A percentile compares a stretch with the other conserved stretches of the same genome.
phyloP scores from a whole-genome alignment of 1,284 basidiomycete species.

The Sanguinoderma infundibulare region DNA sequence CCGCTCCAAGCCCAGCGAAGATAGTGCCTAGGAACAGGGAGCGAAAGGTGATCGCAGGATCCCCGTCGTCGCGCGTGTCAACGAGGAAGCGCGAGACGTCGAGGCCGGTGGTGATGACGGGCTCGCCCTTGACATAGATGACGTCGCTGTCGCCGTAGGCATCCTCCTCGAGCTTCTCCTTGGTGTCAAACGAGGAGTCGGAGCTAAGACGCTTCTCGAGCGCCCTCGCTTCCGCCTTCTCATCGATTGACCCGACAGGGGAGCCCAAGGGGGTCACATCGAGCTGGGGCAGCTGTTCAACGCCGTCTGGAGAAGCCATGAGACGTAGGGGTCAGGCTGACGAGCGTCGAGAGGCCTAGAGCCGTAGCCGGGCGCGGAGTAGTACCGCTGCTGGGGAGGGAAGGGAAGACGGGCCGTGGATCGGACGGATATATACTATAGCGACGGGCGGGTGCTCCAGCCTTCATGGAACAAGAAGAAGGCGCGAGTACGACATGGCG shows the following conservation, averaged over 20 bases:
- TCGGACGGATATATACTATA: conserved; percentile 13
- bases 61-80: conserved; percentile 65
- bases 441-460: neutral
- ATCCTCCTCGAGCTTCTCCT: conserved; percentile 12
- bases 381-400: conserved; percentile 5
- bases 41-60: conserved; percentile 60
- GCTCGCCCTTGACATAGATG: conserved; percentile 55
- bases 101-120: conserved; percentile 53
- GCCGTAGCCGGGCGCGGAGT: conserved; percentile 10
- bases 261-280: conserved; percentile 10
- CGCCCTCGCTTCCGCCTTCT: conserved; percentile 33
- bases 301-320: conserved; percentile 20
- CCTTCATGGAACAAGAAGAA: no score
- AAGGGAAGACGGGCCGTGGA: neutral
- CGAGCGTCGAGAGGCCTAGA: conserved; percentile 20
- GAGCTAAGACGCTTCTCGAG: conserved; percentile 23
- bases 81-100: conserved; percentile 67
- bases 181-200: conserved; percentile 22
- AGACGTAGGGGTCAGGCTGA: neutral
- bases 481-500: conserved; percentile 19
- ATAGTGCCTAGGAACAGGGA: conserved; percentile 60
- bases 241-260: conserved; percentile 31
- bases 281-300: conserved; percentile 22
- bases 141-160: conserved; percentile 32
- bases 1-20: conserved; percentile 58